phyloP scores from a whole-genome alignment of 768 basidiomycete species.

The Pleurotus cornucopiae region DNA sequence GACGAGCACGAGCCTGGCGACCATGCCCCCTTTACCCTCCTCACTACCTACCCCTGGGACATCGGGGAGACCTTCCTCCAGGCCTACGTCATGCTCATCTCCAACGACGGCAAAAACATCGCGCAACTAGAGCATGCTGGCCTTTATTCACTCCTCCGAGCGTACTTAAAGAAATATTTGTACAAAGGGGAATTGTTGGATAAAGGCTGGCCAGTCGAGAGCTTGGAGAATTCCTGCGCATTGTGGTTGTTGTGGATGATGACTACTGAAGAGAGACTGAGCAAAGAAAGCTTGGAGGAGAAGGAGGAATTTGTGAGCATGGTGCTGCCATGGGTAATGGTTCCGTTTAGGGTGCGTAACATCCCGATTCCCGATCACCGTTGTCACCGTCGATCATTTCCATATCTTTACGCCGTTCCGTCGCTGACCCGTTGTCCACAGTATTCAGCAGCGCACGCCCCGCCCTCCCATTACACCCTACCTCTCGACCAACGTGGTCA shows the following conservation, averaged over 20 bases:
- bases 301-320: constrained; percentile 25
- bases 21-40: background rate
- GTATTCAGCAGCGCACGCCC: constrained; percentile 57
- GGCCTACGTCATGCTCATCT: constrained; percentile 48
- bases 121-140: constrained; percentile 42
- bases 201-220: constrained; percentile 51
- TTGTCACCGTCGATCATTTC: background rate
- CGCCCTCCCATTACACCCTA: constrained; percentile 55
- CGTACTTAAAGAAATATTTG: constrained; percentile 16
- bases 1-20: background rate
- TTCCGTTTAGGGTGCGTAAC: constrained; percentile 41
- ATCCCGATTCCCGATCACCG: constrained; percentile 2
- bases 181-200: constrained; percentile 23
- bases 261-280: constrained; percentile 32
- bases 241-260: constrained; percentile 57
- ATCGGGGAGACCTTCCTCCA: constrained; percentile 36
- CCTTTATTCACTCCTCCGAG: constrained; percentile 31
- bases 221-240: constrained; percentile 38
- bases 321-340: constrained; percentile 42
- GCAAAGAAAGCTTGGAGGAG: constrained; percentile 20
- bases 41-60: constrained; percentile 20
- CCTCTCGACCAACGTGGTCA: constrained; percentile 30
- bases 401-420: too few relatives aligned
- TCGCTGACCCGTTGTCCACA: constrained; percentile 14
- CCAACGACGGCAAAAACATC: constrained; percentile 54